Percentiles rank a stretch among this genome's conserved stretches.
Conservation (phyloP, 495 filamentous ascomycete species). For the Chlorociboria aeruginascens region DNA sequence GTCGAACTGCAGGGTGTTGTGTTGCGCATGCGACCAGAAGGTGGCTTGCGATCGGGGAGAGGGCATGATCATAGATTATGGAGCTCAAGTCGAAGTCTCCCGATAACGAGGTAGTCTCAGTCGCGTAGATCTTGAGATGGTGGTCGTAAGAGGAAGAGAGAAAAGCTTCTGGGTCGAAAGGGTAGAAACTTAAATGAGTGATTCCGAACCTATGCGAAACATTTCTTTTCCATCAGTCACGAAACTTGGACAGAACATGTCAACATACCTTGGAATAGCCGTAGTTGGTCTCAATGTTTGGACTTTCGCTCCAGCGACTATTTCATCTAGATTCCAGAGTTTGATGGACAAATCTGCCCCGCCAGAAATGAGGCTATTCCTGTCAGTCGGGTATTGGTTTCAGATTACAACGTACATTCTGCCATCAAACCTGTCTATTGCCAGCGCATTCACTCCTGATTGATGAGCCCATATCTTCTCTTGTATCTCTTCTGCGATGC, state of each 20-base stretch:
- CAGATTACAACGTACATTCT: conserved; percentile 43
- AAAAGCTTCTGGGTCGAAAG: conserved; percentile 71
- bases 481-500: conserved; percentile 12
- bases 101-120: conserved; percentile 44
- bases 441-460: conserved; percentile 63
- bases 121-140: conserved; percentile 67
- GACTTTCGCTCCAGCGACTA: not conserved
- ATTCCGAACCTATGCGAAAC: conserved; percentile 59
- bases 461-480: conserved; percentile 46
- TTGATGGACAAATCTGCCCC: conserved; percentile 68
- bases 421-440: conserved; percentile 63
- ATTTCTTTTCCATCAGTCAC: not conserved
- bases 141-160: conserved; percentile 76
- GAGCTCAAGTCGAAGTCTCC: conserved; percentile 60
- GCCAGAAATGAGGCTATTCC: conserved; percentile 61
- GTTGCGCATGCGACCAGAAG: conserved; percentile 76
- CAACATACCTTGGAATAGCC: conserved; percentile 7
- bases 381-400: not conserved
- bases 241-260: not conserved
- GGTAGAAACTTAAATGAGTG: conserved; percentile 78
- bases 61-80: conserved; percentile 62
- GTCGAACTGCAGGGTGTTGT: conserved; percentile 63
- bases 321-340: conserved; percentile 70
- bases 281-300: conserved; percentile 36
- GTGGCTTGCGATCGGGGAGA: conserved; percentile 58